Evolutionary conservation across 1,139 yeast genomes (phyloP), one percentile per base, ranked within the genome.

Genomic region (Yamadazyma oceani): DNA sequence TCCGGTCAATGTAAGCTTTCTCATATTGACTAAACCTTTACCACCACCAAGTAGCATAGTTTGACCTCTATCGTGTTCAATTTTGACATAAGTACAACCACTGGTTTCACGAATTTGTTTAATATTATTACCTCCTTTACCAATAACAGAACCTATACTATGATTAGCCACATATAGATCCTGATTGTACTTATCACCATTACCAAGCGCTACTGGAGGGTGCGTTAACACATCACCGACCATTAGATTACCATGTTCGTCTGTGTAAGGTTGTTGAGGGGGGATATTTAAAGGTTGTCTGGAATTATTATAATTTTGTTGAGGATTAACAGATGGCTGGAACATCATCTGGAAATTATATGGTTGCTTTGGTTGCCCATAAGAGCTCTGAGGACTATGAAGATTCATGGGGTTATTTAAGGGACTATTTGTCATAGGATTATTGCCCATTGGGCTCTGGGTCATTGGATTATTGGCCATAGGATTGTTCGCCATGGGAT

Each of bases 101-200:
- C 92, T 80, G 34, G 79, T 71, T 45, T 82, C 84, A 48, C 95
- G 76, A 33, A 88, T 82, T 45, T 85, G 88, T 53, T 82, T 85
- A 42, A 88, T 84, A 52, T 82, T 85, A 53, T 82, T 79, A 17
- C 96, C 96, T 27, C 88, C 88, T 60, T 82, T 85, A 6, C 96
- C 96, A 47, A 88, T 88, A 15, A 88, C 84, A 26, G 87, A 79
- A 0, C 96, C 96, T 34, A 87, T 90, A 58, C 73, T 82, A 32
- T 77, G 75, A 53, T 85, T 84, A 26, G 95, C 90, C 32, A 88
- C 88, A 49, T 66, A 82, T 3, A 87, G 67, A 44, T 85, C 90
- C 58, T 85, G 89, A 42, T 75, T 74, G 45, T 70, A 67, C 49
- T 75, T 76, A 42, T 79, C 82, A 12, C 64, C 60, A 16, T 57